Base-by-base conservation (phyloP, 192 early-diverging fungal species). In the Backusella australiensis region DNA sequence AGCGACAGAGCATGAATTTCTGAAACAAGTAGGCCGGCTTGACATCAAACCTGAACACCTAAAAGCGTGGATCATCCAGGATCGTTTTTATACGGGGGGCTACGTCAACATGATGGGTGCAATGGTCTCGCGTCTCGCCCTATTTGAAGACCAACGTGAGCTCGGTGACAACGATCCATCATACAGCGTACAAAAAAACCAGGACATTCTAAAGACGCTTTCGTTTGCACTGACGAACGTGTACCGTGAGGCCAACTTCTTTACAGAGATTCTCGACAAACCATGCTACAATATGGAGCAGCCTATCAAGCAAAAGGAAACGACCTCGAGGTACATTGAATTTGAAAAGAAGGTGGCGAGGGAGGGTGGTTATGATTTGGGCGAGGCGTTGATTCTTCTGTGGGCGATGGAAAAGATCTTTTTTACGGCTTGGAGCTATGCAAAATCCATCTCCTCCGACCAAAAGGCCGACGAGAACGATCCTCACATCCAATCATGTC, bases 371-470 rank as follows among this genome's bases (percentile, higher is more conserved):
- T 73, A 69, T 15, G 66, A 74, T 42, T 46, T 78, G 2, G 72
- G 72, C 2, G 72, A 78, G 49, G 77, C 72, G 0, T 32, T 78
- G 5, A 49, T 78, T 35, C 35, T 73, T 1, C 38, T 78, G 2
- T 78, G 77, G 77, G 67, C 77, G 0, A 78, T 78, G 77, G 77
- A 78, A 56, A 38, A 34, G n/a, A 46, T 78, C 1, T 77, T 77
- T 41, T 77, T 65, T 21, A 72, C 73, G 15, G 77, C 77, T 53
- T 78, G 77, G 77, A 44, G n/a, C 4, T 67, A 78, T 26, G 77
- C 77, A 42, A 46, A 46, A n/a, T 52, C 77, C 3, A 7, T 78
- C 5, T 44, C 15, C 42, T 44, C 42, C 4, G 0, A 21, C 53
- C 8, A 39, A 1, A 6, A 49, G 44, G 17, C 39, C 35, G 5